Evolutionary conservation across 352 stramenopile species (phyloP).

Genomic region (Phytophthora cactorum): DNA sequence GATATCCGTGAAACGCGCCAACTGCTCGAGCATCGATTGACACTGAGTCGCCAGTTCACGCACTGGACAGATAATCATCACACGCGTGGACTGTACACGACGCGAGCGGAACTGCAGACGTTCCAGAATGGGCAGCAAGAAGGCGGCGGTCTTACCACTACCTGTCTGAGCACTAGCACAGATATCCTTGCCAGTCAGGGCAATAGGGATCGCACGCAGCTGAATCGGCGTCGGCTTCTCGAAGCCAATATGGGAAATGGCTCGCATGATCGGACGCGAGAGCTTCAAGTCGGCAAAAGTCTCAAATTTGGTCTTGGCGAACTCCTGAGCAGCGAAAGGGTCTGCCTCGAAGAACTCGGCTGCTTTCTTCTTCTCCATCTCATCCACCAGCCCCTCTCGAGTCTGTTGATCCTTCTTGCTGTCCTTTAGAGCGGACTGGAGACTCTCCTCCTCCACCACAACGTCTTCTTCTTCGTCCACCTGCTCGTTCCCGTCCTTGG

Average conservation of each 20-base stretch:
- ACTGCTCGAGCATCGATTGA: conserved; percentile 95
- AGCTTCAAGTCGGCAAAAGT: conserved; percentile 98
- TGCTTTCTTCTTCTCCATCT: conserved; percentile 82
- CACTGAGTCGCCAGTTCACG: conserved; percentile 97
- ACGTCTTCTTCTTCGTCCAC: conserved; percentile 57
- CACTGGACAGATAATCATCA: conserved; percentile 98
- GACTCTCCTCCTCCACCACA: conserved; percentile 78
- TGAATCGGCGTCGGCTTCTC: conserved; percentile 96
- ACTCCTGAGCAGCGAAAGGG: conserved; percentile 77
- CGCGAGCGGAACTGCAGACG: conserved; percentile 94
- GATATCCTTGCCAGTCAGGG: conserved; percentile 96
- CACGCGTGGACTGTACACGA: conserved; percentile 88
- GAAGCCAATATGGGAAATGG: conserved; percentile 97
- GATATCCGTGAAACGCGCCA: conserved; percentile 97
- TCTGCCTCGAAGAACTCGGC: conserved; percentile 86
- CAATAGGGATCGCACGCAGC: conserved; percentile 94
- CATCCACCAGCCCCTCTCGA: conserved; percentile 71
- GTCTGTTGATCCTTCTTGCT: conserved; percentile 57
- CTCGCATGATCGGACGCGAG: conserved; percentile 96
- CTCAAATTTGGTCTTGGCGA: conserved; percentile 86
- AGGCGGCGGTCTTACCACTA: conserved; percentile 98
- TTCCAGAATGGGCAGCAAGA: conserved; percentile 97
- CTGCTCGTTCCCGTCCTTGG: conserved; percentile 47
- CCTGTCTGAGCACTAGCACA: conserved; percentile 97
- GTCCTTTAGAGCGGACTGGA: conserved; percentile 71